phyloP scores from a whole-genome alignment of 1,139 yeast genomes.

The Yamadazyma songkhlaensis region DNA sequence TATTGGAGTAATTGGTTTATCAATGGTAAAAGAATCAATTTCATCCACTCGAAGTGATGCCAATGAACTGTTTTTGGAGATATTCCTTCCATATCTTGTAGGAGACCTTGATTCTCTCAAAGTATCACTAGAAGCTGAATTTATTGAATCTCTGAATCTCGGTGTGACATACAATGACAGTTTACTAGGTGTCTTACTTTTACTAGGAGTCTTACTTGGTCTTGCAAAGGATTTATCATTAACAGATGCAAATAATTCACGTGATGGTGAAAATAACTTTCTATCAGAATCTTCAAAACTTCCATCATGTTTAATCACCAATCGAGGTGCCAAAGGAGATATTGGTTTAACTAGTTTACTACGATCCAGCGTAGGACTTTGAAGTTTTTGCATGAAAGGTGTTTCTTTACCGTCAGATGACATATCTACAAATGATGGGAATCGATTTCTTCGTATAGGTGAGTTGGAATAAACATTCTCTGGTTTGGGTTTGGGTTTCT shows the following conservation, averaged over 20 bases:
- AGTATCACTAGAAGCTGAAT: slow-evolving; percentile 9
- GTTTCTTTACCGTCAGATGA: background rate
- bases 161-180: no score
- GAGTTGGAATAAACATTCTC: slow-evolving; percentile 9
- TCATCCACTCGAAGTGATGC: slow-evolving; percentile 10
- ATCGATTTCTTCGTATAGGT: slow-evolving; percentile 14
- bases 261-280: background rate
- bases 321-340: background rate
- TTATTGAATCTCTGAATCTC: background rate
- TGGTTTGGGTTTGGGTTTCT: slow-evolving; percentile 6
- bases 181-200: slow-evolving; percentile 5
- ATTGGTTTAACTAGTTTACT: background rate
- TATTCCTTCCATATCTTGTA: slow-evolving; percentile 10
- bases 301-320: slow-evolving; percentile 1
- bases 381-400: background rate
- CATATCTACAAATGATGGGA: slow-evolving; percentile 13
- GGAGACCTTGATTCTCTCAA: slow-evolving; percentile 14
- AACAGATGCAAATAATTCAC: slow-evolving; percentile 1
- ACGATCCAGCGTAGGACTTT: slow-evolving; percentile 1
- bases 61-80: slow-evolving; percentile 10
- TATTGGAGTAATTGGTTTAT: background rate
- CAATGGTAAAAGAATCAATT: slow-evolving; percentile 2
- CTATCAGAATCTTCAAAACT: background rate
- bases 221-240: background rate
- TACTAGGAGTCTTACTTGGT: background rate